Evolutionary conservation across 2,329 filamentous ascomycete species (phyloP), one percentile per base, ranked within the genome.

Genomic region (Ceratocystis ficicola): DNA sequence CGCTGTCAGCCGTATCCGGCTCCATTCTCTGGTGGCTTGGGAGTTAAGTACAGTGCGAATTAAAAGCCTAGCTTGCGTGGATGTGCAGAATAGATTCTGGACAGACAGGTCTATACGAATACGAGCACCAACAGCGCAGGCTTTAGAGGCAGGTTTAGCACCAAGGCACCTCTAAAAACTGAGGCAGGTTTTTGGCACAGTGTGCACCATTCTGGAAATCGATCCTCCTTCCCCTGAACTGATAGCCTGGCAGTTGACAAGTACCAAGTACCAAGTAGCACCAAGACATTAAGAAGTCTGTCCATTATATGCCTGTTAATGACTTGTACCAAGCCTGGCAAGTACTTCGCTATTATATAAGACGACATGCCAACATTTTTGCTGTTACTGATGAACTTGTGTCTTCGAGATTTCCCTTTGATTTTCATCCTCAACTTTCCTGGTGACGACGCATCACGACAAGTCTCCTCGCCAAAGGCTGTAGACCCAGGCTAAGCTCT

Each of bases 61-160:
- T 52, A 8, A 7, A 5, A 5, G 10, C 10, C 15, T 8, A 12
- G 48, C 3, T 28, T 28, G 20, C 22, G 48, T 52, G 48, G 20
- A 5, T 22, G 10, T 4, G 48, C 48, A 28, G 48, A 25, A 25
- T 6, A 15, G 22, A 44, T 17, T 3, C 61, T 30, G 41, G 8
- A 15, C 57, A 62, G n/a, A 62, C 61, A 22, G 22, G 20, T 7
- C 71, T 46, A 68, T 64, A 69, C 68, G 66, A 68, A 69, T 69
- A 66, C 62, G 65, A 65, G 25, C 41, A 46, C 44, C n/a, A n/a
- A n/a, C 17, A 57, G 12, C 25, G 5, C 20, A 25, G 50, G 25
- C 25, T 36, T 12, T 1, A 48, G 5, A 32, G 44, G 22, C 20
- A 46, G 10, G 12, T 32, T 50, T n/a, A 41, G 28, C 17, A 10